phyloP scores from a whole-genome alignment of 1,284 basidiomycete genomes.

The Gymnopus androsaceus region DNA sequence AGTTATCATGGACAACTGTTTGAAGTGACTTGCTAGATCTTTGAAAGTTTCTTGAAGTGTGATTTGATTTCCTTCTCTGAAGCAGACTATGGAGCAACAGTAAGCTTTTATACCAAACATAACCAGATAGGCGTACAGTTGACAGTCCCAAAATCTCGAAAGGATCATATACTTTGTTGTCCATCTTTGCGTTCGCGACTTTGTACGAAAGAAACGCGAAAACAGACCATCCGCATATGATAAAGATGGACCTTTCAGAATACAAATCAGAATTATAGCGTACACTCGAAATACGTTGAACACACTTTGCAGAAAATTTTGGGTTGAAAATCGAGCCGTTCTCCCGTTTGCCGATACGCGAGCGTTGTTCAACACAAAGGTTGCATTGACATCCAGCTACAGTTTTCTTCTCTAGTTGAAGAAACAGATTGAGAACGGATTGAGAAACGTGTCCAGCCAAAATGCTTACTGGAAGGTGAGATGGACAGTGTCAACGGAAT shows the following conservation, averaged over 20 bases:
- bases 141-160: conserved; percentile 91
- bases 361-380: conserved; percentile 62
- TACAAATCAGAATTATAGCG: not conserved
- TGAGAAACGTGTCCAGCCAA: not conserved
- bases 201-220: conserved; percentile 73
- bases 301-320: conserved; percentile 48
- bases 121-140: conserved; percentile 43
- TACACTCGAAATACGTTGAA: conserved; percentile 9
- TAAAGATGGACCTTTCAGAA: conserved; percentile 48
- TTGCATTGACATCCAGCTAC: conserved; percentile 64
- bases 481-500: conserved; percentile 71
- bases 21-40: conserved; percentile 68
- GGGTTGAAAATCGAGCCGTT: conserved; percentile 46
- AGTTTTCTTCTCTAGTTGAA: conserved; percentile 28
- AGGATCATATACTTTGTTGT: conserved; percentile 86
- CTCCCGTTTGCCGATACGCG: conserved; percentile 45
- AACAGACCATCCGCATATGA: conserved; percentile 76
- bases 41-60: conserved; percentile 93
- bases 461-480: conserved; percentile 10
- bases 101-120: conserved; percentile 5
- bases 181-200: conserved; percentile 59
- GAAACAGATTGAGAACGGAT: not conserved
- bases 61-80: conserved; percentile 95
- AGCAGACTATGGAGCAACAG: conserved; percentile 44
- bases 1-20: too few relatives aligned